Evolutionary conservation across 2,329 filamentous ascomycete genomes (phyloP), one percentile per base, ranked within the genome.

Genomic region (Gaeumannomyces sp.): DNA sequence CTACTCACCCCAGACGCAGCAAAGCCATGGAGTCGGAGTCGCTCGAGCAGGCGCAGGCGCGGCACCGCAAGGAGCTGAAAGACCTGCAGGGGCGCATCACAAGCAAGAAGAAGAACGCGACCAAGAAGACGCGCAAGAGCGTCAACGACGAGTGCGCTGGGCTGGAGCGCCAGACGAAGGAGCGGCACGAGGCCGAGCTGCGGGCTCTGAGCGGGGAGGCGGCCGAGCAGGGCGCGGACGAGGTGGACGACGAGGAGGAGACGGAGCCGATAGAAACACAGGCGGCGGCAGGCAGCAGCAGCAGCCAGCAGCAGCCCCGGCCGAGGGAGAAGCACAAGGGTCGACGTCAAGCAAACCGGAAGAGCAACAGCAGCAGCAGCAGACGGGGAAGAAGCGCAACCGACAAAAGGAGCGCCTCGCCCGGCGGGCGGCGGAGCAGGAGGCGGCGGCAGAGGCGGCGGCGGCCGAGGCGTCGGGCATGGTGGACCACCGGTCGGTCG

Each of bases 91-190:
- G 87, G 62, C 88, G 89, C 66, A 88, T 96, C 72, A 97, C 92
- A 6, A 93, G 90, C 78, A 98, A 97, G 83, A 99, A 97, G 83
- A 98, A 97, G 81, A 89, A 91, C 78, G 93, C 95, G 22, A 96
- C 90, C 60, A 99, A 98, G 79, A 92, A 87, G 86, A 93, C 83
- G 70, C 86, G 80, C 72, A 92, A 89, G 74, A 88, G 89, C 33
- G 81, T 94, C 72, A 92, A 90, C 57, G 83, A 89, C 63, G 91
- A 94, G 73, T 92, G 91, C 69, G 89, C 89, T 66, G 81, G 85
- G 64, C 80, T 92, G 68, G 90, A 94, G 75, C 80, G 84, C 10
- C 77, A 85, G 64, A 73, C 91, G 58, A 86, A 85, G 67, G 88
- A 90, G 71, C 81, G 83, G 69, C 91, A 95, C 64, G 83, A 81